phyloP scores from a whole-genome alignment of 768 basidiomycete genomes.

The Macrolepiota albuminosa region DNA sequence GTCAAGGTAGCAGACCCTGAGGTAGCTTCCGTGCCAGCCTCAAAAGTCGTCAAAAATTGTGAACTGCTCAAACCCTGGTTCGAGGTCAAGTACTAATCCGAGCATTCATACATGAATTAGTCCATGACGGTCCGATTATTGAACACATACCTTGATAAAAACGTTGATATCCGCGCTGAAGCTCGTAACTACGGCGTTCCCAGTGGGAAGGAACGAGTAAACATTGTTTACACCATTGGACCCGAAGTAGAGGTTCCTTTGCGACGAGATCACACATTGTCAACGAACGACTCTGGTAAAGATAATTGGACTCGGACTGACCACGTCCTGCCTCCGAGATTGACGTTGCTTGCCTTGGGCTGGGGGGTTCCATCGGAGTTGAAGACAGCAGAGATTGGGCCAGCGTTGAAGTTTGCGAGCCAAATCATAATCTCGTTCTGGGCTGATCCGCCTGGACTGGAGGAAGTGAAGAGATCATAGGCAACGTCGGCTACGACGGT shows the following conservation, averaged over 20 bases:
- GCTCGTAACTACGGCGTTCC: conserved; percentile 31
- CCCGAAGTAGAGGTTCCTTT: conserved; percentile 52
- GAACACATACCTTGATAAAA: conserved; percentile 42
- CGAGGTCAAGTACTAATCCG: conserved; percentile 44
- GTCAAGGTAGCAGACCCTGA: conserved; percentile 49
- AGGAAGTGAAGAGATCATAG: conserved; percentile 62
- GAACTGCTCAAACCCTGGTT: conserved; percentile 40
- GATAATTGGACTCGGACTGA: conserved; percentile 13
- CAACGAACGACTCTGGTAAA: background rate
- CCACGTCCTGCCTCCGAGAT: conserved; percentile 49
- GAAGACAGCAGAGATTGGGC: conserved; percentile 52
- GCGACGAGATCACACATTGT: background rate
- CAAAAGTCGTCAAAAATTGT: conserved; percentile 54
- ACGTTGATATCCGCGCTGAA: conserved; percentile 51
- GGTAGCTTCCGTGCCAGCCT: conserved; percentile 62
- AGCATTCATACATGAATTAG: background rate
- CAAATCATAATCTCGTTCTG: conserved; percentile 60
- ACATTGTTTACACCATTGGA: conserved; percentile 50
- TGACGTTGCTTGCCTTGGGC: conserved; percentile 40
- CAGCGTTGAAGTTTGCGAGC: conserved; percentile 54
- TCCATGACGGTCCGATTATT: background rate
- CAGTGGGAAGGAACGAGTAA: conserved; percentile 41
- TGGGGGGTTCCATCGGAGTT: conserved; percentile 38
- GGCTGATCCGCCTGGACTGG: conserved; percentile 40
- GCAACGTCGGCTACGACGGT: conserved; percentile 50